A percentile compares a stretch with the other conserved stretches of the same genome.
Conservation (phyloP, 768 basidiomycete genomes). For the Mycena kentingensis region DNA sequence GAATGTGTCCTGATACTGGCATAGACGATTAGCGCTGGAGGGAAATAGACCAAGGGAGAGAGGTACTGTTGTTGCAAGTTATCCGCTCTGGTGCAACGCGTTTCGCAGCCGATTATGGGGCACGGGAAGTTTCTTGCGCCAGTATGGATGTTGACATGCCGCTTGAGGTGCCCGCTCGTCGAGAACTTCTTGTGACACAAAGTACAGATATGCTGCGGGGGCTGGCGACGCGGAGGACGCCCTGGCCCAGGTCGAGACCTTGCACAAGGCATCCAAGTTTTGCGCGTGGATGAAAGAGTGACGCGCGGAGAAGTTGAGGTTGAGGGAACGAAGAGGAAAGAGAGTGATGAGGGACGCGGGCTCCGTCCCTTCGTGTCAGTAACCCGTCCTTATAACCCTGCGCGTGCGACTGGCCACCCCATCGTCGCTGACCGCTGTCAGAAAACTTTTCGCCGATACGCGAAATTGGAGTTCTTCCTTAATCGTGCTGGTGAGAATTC, state of each 20-base stretch:
- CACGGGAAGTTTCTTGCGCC: neutral
- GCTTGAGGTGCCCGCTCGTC: constrained; percentile 2
- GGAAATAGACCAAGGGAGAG: neutral
- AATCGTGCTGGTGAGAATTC: too few relatives aligned
- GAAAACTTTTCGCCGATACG: neutral
- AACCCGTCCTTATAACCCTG: neutral
- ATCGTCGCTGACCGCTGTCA: neutral
- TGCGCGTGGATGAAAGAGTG: neutral
- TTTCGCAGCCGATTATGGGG: neutral
- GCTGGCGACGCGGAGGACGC: neutral
- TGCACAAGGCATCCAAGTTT: neutral
- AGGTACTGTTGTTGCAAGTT: neutral
- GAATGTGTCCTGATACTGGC: constrained; percentile 1
- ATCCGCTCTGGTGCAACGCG: neutral
- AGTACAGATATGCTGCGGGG: neutral
- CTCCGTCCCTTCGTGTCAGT: neutral
- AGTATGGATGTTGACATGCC: neutral
- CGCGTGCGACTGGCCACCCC: neutral
- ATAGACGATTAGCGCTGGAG: neutral
- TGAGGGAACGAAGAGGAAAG: too few relatives aligned
- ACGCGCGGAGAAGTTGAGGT: neutral
- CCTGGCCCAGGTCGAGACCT: neutral
- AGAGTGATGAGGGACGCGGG: too few relatives aligned
- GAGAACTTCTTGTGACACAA: neutral
- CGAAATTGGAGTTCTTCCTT: neutral